Percentiles rank a stretch among this genome's conserved stretches.
phyloP scores from a whole-genome alignment of 2,329 filamentous ascomycete species.

The Orbilia oligospora region DNA sequence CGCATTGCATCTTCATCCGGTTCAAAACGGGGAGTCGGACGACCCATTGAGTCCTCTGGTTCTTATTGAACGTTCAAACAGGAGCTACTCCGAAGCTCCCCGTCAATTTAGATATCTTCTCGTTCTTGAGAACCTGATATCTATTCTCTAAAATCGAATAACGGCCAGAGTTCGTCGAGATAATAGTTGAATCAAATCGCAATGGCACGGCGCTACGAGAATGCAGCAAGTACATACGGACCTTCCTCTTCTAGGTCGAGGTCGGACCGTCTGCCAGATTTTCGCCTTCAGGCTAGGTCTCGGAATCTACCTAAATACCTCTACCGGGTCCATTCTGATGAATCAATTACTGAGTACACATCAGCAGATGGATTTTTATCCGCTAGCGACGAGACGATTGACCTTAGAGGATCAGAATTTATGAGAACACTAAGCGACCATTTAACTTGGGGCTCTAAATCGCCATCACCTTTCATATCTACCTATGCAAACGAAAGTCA shows the following conservation, averaged over 20 bases:
- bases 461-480: constrained; percentile 10
- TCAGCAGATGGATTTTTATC: neutral
- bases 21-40: neutral
- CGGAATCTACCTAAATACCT: neutral
- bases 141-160: neutral
- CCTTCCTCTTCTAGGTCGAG: neutral
- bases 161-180: neutral
- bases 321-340: neutral
- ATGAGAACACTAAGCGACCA: neutral
- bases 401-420: neutral
- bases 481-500: neutral
- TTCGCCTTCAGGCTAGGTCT: neutral
- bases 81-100: too few relatives aligned
- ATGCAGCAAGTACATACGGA: neutral
- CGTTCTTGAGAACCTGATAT: neutral
- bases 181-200: neutral
- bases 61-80: too few relatives aligned
- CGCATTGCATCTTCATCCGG: neutral
- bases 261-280: neutral
- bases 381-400: neutral
- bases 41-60: too few relatives aligned
- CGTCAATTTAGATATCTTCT: too few relatives aligned
- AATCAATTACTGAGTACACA: neutral
- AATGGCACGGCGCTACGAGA: neutral
- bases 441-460: neutral